Conservation (phyloP, 1,139 yeast species). For the Oligophagozyma castellii region DNA sequence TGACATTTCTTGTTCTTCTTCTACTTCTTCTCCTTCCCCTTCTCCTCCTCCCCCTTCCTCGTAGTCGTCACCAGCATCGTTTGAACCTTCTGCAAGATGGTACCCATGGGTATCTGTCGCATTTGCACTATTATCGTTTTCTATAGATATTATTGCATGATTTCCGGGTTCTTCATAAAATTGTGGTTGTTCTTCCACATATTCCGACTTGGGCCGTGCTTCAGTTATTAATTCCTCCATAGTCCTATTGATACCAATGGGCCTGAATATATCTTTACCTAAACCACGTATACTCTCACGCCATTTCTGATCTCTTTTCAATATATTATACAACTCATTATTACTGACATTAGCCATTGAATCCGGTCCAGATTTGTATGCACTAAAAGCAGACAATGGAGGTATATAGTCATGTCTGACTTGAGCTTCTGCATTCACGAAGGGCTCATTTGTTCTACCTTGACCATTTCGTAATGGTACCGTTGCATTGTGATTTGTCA, state of each 20-base stretch:
- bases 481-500: no score
- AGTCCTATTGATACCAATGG: slow-evolving; percentile 18
- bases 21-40: slow-evolving; percentile 5
- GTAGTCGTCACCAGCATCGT: slow-evolving; percentile 1
- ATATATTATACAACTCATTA: slow-evolving; percentile 7
- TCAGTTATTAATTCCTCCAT: slow-evolving; percentile 7
- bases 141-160: slow-evolving; percentile 1
- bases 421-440: no score
- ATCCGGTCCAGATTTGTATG: slow-evolving; percentile 7
- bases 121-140: no score
- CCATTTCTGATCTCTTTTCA: slow-evolving; percentile 6
- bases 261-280: slow-evolving; percentile 15
- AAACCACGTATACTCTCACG: slow-evolving; percentile 9
- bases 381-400: slow-evolving; percentile 10
- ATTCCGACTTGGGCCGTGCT: not conserved
- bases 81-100: no score
- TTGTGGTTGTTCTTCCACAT: not conserved
- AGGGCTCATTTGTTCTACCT: no score
- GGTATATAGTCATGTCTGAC: slow-evolving; percentile 6
- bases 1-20: slow-evolving; percentile 10
- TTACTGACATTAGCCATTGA: slow-evolving; percentile 5
- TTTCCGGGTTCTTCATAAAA: no score
- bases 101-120: no score
- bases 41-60: not conserved
- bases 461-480: no score